Percentiles rank a stretch among this genome's conserved stretches.
phyloP scores from a whole-genome alignment of 1,139 yeast species.

The Neolecta irregularis region DNA sequence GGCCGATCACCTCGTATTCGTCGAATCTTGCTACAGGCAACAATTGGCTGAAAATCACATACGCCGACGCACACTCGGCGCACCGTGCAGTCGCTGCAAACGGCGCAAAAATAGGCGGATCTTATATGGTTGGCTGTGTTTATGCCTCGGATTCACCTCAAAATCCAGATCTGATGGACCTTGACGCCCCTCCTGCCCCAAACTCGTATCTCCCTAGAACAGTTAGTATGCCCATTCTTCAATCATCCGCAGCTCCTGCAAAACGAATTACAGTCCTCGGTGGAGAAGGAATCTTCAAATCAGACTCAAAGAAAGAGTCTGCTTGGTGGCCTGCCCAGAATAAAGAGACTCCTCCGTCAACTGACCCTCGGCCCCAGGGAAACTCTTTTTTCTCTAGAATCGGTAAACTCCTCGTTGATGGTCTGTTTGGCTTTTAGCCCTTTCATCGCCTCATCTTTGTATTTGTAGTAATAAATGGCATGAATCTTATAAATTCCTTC shows the following conservation, averaged over 20 bases:
- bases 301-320: slow-evolving; percentile 1
- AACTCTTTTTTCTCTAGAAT: too few relatives aligned
- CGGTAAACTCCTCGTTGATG: too few relatives aligned
- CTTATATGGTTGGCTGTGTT: slow-evolving; percentile 56
- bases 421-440: too few relatives aligned
- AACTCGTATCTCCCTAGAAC: too few relatives aligned
- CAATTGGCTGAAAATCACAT: slow-evolving; percentile 81
- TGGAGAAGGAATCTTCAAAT: slow-evolving; percentile 3
- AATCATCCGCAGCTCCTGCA: too few relatives aligned
- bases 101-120: slow-evolving; percentile 54
- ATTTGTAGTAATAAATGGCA: too few relatives aligned
- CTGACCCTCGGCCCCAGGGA: too few relatives aligned
- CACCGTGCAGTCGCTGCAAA: slow-evolving; percentile 71
- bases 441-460: too few relatives aligned
- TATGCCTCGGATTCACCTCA: slow-evolving; percentile 11
- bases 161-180: too few relatives aligned
- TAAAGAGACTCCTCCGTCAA: not conserved
- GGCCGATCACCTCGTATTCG: slow-evolving; percentile 64
- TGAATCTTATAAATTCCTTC: too few relatives aligned
- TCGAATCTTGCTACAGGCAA: slow-evolving; percentile 19
- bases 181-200: too few relatives aligned
- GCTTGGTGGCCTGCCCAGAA: slow-evolving; percentile 3
- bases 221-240: too few relatives aligned
- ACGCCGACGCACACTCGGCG: slow-evolving; percentile 60
- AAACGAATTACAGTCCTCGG: slow-evolving; percentile 1